phyloP scores from a whole-genome alignment of 345 rosid genomes.

The Eucalyptus pumila region DNA sequence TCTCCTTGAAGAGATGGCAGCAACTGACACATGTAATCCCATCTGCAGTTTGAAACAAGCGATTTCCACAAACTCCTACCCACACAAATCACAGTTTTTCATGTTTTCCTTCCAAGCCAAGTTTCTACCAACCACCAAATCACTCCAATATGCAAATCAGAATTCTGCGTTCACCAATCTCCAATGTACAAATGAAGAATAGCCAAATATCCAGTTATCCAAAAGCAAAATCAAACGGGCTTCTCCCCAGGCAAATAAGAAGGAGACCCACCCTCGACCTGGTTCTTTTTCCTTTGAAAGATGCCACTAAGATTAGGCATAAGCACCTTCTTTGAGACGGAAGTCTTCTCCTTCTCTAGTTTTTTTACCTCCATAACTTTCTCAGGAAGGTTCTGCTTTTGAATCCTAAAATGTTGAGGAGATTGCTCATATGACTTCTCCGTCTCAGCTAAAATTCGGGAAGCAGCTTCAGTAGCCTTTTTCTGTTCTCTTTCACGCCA shows the following conservation, averaged over 20 bases:
- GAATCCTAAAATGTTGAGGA: slow-evolving; percentile 41
- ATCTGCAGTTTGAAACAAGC: background rate
- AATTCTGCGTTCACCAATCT: background rate
- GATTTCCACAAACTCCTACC: background rate
- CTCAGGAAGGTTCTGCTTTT: slow-evolving; percentile 35
- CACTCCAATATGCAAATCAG: background rate
- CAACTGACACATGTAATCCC: background rate
- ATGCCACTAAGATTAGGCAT: slow-evolving; percentile 56
- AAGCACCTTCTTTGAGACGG: slow-evolving; percentile 50
- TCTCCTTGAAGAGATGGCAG: background rate
- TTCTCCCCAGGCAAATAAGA: slow-evolving; percentile 71
- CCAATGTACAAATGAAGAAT: background rate
- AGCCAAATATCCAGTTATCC: background rate
- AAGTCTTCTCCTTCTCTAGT: slow-evolving; percentile 49
- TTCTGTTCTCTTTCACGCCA: slow-evolving; percentile 89
- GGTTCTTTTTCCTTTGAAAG: slow-evolving; percentile 72
- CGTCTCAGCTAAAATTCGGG: slow-evolving; percentile 65
- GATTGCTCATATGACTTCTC: slow-evolving; percentile 50
- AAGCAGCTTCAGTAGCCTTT: slow-evolving; percentile 74
- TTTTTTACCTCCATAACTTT: slow-evolving; percentile 16
- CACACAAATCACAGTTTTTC: background rate
- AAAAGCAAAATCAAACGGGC: background rate
- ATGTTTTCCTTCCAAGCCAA: background rate
- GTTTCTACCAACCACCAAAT: background rate
- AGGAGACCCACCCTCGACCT: slow-evolving; percentile 75